These are phyloP conservation scores for Claviceps maximensis DNA, from an alignment of 2,329 filamentous ascomycete species.

Conservation along the genomic window DNA sequence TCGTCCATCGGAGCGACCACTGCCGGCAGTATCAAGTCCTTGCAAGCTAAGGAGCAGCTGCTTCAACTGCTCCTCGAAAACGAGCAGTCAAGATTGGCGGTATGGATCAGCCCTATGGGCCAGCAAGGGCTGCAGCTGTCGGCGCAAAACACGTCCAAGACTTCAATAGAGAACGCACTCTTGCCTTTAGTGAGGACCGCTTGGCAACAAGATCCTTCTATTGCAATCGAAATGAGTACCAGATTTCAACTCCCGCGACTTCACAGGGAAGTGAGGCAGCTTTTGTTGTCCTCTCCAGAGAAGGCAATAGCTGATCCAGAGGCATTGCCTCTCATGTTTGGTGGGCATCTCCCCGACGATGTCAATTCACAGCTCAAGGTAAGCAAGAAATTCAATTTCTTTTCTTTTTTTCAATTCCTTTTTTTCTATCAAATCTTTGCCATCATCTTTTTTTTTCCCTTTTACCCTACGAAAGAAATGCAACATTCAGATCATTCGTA, in stretches of 20 bases:
- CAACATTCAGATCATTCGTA: not conserved
- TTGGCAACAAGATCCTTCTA: conserved; percentile 71
- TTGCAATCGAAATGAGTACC: conserved; percentile 74
- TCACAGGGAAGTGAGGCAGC: conserved; percentile 60
- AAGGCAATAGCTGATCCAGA: conserved; percentile 71
- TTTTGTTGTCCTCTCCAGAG: conserved; percentile 72
- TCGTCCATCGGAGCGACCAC: conserved; percentile 42
- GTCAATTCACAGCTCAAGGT: conserved; percentile 72
- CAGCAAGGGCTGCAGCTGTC: conserved; percentile 32
- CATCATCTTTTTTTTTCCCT: too few species aligned
- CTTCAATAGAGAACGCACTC: conserved; percentile 32
- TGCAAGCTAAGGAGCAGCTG: conserved; percentile 73
- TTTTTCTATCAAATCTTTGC: too few species aligned
- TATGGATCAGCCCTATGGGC: conserved; percentile 79
- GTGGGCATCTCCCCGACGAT: conserved; percentile 61
- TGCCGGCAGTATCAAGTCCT: conserved; percentile 45
- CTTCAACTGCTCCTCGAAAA: conserved; percentile 68
- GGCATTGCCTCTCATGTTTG: conserved; percentile 71
- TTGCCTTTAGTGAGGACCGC: conserved; percentile 61
- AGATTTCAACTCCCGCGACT: conserved; percentile 68
- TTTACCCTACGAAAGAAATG: too few species aligned
- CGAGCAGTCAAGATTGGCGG: conserved; percentile 68
- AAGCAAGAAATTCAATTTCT: conserved; percentile 9
- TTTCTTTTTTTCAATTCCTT: too few species aligned
- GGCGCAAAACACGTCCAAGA: conserved; percentile 27